Base-by-base conservation (phyloP, 2,329 filamentous ascomycete species). In the Pseudogymnoascus sp. region DNA sequence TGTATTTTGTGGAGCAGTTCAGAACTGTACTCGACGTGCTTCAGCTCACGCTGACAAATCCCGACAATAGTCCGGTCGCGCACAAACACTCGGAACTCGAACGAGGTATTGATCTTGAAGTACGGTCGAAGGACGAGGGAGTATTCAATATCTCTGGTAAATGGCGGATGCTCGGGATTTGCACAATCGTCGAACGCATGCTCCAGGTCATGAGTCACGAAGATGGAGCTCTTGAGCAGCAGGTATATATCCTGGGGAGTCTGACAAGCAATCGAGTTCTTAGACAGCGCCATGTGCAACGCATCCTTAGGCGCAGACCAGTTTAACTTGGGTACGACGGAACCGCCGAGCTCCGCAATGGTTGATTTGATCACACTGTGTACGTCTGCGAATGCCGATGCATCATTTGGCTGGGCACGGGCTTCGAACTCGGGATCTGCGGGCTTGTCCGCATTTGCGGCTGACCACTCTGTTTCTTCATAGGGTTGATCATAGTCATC, bases 231-330 rank as follows among this genome's bases (percentile, higher is more conserved):
- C 78, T 99, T 99, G 12, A 99, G 82, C 0, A 99, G 83, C 14
- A 98, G 82, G 72, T 98, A 99, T 50, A 99, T 85, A 71, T 99
- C 95, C 73, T 95, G 96, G 2, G 95, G 86, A 0, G 86, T 87
- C 3, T 86, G 87, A 76, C 95, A 99, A 75, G 96, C 91, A 78
- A 97, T 89, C 56, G 90, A 96, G 75, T 99, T 99, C 70, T 87
- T 76, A 82, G 93, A 74, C 77, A 76, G 87, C 76, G 83, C 86
- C 75, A 99, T 97, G 89, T 92, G 97, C 22, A 90, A 91, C 7
- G 95, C 95, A 73, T 99, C 95, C 75, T 97, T 96, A 3, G 95
- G 95, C 3, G 92, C 88, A 5, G 93, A 97, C 95, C 95, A 99
- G 78, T 98, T 98, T 56, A 99, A 79, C 76, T 99, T 99, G 0